Evolutionary conservation across 495 filamentous ascomycete species (phyloP), one percentile per base, ranked within the genome.

Genomic region (Penicillium egyptiacum): DNA sequence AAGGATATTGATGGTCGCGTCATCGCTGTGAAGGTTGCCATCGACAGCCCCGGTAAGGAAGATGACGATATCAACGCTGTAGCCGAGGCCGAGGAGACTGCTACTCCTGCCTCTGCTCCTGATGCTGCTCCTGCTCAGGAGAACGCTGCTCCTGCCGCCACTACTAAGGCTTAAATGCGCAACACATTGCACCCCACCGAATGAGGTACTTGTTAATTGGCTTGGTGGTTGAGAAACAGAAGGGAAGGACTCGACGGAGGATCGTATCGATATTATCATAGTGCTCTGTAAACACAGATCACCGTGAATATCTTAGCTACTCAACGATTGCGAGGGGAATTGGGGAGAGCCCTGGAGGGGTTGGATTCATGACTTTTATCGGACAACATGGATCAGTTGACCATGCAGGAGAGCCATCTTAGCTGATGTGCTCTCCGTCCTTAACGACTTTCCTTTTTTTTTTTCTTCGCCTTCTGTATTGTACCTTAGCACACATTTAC

Each of bases 11-110:
- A 97, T 69, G 95, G 95, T 45, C 93, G 94, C 63, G 94, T 97
- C 82, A 98, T 98, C 66, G 95, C 94, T 59, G 94, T 98, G 79
- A 98, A 98, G 88, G 90, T 98, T 63, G 94, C 94, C 71, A 98
- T 98, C 67, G 94, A 98, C 77, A 96, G 92, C 84, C 94, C 94
- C 58, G 92, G 94, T 75, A 98, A 98, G 85, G 93, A 96, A 67
- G 94, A 98, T 57, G 88, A 94, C 55, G 88, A 94, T 61, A 87
- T 90, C 70, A 83, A 91, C 63, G 86, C 89, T 68, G 78, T 81
- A 50, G 77, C 79, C 50, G 79, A 77, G 56, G 72, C 70, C 48
- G 75, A 77, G 45, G 72, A 80, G 63, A 63, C 68, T 44, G 65
- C 72, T 45, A 56, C 72, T 56, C 65, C 77, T n/a, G 69, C 73